Percentiles rank a stretch among this genome's conserved stretches.
Evolutionary conservation across 139 green algal genomes (phyloP).

Genomic region (Haematococcus sp.): DNA sequence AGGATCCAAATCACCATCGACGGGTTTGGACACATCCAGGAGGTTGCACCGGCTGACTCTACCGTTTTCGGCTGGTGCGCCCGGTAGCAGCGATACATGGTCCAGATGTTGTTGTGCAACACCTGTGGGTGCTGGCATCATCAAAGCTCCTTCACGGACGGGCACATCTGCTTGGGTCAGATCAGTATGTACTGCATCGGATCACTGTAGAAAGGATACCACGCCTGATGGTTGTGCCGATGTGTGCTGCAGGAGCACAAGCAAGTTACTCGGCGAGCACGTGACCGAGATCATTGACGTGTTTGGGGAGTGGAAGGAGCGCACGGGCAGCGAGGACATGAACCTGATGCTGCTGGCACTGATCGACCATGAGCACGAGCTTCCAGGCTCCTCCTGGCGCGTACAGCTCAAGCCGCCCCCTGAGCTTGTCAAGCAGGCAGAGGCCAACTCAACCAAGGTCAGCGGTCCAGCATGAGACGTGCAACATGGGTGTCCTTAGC

Average conservation of each 20-base stretch:
- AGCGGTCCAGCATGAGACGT: neutral
- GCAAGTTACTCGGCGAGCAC: neutral
- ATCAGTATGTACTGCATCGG: too few species aligned
- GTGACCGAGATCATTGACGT: slow-evolving; percentile 21
- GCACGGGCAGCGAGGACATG: slow-evolving; percentile 7
- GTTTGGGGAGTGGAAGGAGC: slow-evolving; percentile 18
- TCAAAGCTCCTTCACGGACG: too few species aligned
- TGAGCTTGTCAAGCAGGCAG: neutral
- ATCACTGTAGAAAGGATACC: too few species aligned
- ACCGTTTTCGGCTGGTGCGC: neutral
- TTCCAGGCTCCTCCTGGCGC: slow-evolving; percentile 13
- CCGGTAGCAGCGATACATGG: too few species aligned
- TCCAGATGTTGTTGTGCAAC: too few species aligned
- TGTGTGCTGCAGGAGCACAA: too few species aligned
- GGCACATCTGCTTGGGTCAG: too few species aligned
- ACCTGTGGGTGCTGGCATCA: too few species aligned
- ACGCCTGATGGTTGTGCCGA: too few species aligned
- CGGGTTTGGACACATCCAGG: neutral
- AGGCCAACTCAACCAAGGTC: neutral
- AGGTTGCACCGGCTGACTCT: neutral
- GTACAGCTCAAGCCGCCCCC: too few species aligned
- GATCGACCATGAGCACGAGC: slow-evolving; percentile 29
- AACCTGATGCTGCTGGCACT: slow-evolving; percentile 33
- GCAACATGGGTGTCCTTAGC: too few species aligned
- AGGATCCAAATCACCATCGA: neutral